phyloP scores from a whole-genome alignment of 345 rosid genomes.

The Boechera stricta region DNA sequence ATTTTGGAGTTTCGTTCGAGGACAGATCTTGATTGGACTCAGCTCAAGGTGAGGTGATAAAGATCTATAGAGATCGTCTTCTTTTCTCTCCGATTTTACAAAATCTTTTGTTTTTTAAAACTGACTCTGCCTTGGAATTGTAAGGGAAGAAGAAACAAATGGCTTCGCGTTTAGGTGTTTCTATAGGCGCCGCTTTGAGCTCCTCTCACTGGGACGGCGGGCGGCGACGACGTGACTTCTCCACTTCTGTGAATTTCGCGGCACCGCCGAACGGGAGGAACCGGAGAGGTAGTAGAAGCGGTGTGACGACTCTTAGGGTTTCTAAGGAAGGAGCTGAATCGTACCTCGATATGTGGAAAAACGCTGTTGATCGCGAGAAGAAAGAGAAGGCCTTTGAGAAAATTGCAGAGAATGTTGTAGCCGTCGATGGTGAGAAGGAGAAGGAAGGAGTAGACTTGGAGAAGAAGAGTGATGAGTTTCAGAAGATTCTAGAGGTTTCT shows the following conservation, averaged over 20 bases:
- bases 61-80: conserved; percentile 7
- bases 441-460: conserved; percentile 51
- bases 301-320: conserved; percentile 47
- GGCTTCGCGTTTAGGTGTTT: conserved; percentile 53
- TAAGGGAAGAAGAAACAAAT: conserved; percentile 34
- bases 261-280: conserved; percentile 25
- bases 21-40: conserved; percentile 34
- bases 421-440: conserved; percentile 15
- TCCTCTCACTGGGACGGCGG: conserved; percentile 29
- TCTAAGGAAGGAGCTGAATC: conserved; percentile 56
- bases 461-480: conserved; percentile 78
- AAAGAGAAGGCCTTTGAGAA: conserved; percentile 66
- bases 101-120: neutral
- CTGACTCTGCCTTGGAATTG: neutral
- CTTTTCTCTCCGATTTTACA: neutral
- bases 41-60: conserved; percentile 28
- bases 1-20: conserved; percentile 22
- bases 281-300: conserved; percentile 23
- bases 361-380: conserved; percentile 72
- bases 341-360: conserved; percentile 86
- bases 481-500: conserved; percentile 69
- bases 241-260: conserved; percentile 7
- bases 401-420: conserved; percentile 47
- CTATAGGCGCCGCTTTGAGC: conserved; percentile 48
- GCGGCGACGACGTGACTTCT: conserved; percentile 10